phyloP scores from a whole-genome alignment of 1,139 yeast species.

The Hemisphaericaspora lyxosophila region DNA sequence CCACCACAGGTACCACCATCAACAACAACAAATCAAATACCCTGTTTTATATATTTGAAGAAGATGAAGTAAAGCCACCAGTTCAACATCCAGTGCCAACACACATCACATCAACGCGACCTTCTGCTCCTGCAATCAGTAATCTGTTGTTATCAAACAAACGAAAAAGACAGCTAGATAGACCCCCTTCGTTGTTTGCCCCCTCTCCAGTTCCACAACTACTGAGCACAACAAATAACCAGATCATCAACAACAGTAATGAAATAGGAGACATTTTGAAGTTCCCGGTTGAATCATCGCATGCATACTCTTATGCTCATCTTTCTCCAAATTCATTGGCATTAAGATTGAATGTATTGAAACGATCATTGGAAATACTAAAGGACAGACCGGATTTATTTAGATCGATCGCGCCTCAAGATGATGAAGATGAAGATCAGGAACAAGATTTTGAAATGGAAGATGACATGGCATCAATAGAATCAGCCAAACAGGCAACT shows the following conservation, averaged over 20 bases:
- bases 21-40: constrained; percentile 1
- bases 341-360: constrained; percentile 69
- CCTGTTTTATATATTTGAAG: constrained; percentile 7
- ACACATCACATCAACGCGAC: not conserved
- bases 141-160: constrained; percentile 1
- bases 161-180: constrained; percentile 1
- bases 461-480: not conserved
- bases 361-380: constrained; percentile 71
- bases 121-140: constrained; percentile 1
- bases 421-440: constrained; percentile 4
- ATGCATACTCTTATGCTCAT: constrained; percentile 83
- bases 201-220: constrained; percentile 7
- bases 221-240: constrained; percentile 3
- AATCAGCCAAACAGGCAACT: not conserved
- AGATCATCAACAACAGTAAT: constrained; percentile 4
- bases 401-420: constrained; percentile 16
- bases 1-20: not conserved
- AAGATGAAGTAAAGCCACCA: constrained; percentile 1
- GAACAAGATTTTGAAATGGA: constrained; percentile 4
- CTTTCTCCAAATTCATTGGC: constrained; percentile 79
- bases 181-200: constrained; percentile 10
- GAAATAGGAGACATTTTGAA: constrained; percentile 33
- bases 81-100: constrained; percentile 2
- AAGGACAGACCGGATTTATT: constrained; percentile 61
- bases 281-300: constrained; percentile 79